Percentiles rank a stretch among this genome's conserved stretches.
phyloP scores from a whole-genome alignment of 257 asterid genomes.

The Solanum pimpinellifolium region DNA sequence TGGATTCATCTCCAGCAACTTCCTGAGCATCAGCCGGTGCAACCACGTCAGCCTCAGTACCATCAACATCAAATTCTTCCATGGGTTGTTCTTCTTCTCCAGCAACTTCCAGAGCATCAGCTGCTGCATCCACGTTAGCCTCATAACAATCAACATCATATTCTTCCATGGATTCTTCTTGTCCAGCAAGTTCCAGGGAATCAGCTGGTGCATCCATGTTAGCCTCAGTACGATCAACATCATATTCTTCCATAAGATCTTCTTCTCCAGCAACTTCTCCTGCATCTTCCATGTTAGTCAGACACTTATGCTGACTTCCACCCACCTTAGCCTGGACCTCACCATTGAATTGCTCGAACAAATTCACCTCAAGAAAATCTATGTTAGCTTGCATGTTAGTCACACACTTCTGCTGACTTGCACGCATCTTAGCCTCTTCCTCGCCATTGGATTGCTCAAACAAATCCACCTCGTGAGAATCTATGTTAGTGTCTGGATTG shows the following conservation, averaged over 20 bases:
- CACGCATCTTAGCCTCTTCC: neutral
- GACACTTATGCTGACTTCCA: neutral
- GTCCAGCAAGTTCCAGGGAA: neutral
- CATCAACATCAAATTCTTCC: neutral
- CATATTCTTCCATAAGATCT: neutral
- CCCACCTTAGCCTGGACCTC: neutral
- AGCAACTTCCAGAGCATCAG: neutral
- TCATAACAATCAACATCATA: neutral
- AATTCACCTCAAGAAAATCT: neutral
- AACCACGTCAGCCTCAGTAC: neutral
- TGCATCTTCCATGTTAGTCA: neutral
- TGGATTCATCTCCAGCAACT: neutral
- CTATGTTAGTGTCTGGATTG: neutral
- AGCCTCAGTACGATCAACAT: neutral
- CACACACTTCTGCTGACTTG: neutral
- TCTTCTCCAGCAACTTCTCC: neutral
- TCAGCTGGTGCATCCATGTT: no score
- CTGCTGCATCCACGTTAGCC: neutral
- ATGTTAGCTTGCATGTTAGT: neutral
- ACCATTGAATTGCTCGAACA: neutral
- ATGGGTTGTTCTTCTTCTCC: neutral
- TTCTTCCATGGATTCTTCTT: neutral
- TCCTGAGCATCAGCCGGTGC: neutral
- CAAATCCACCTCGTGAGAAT: neutral
- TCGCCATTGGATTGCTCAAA: neutral